A percentile compares a stretch with the other conserved stretches of the same genome.
Conservation (phyloP, 192 early-diverging fungal genomes). For the Phlyctochytrium bullatum region DNA sequence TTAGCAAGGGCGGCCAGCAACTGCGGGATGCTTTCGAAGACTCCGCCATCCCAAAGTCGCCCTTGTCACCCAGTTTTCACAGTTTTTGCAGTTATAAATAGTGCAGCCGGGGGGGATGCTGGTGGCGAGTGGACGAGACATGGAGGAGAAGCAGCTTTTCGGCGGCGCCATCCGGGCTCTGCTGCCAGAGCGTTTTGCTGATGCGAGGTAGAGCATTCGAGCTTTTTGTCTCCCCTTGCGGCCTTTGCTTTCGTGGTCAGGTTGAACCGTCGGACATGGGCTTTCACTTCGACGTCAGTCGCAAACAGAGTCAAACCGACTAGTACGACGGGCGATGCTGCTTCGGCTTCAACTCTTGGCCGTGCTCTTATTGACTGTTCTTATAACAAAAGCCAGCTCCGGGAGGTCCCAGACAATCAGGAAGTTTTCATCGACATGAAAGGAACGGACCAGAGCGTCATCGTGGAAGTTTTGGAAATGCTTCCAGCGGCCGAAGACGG, state of each 20-base stretch:
- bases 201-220: not conserved
- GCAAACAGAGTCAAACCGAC: no score
- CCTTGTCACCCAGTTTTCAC: not conserved
- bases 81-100: not conserved
- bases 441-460: conserved; percentile 72
- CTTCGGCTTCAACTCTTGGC: not conserved
- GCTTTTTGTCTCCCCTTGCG: not conserved
- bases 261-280: not conserved
- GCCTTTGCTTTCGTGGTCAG: not conserved
- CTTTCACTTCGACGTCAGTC: no score
- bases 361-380: not conserved
- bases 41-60: no score
- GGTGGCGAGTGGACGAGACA: not conserved
- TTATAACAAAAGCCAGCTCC: conserved; percentile 52
- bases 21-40: no score
- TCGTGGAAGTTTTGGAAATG: conserved; percentile 82
- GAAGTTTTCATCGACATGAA: conserved; percentile 78
- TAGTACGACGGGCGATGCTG: not conserved
- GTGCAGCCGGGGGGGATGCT: not conserved
- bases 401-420: conserved; percentile 86
- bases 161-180: not conserved
- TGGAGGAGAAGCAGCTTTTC: not conserved
- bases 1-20: no score
- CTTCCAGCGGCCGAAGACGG: conserved; percentile 48
- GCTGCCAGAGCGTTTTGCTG: not conserved